Percentiles rank a stretch among this genome's conserved stretches.
These are phyloP conservation scores for Paramecium caudatum DNA, from an alignment of 73 alveolate genomes.

Conservation along the genomic window DNA sequence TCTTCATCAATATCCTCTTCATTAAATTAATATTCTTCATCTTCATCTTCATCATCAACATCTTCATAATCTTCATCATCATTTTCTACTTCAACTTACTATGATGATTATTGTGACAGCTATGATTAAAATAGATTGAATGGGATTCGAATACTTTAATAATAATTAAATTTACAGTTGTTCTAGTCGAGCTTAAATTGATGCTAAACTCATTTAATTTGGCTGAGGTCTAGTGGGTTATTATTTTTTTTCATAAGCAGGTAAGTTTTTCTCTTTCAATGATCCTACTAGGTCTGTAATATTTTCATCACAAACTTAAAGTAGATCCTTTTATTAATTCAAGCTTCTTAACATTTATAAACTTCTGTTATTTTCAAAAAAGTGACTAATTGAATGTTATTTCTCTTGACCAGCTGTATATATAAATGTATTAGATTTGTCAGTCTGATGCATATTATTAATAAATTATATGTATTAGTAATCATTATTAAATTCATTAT, in stretches of 20 bases:
- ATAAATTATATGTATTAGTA: background rate
- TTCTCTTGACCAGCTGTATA: background rate
- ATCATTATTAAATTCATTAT: background rate
- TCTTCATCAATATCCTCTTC: background rate
- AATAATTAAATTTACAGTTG: no score
- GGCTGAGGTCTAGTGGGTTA: no score
- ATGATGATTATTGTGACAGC: no score
- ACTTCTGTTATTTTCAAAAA: background rate
- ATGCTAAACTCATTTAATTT: no score
- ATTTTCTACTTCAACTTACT: no score
- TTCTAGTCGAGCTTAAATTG: no score
- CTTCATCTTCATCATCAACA: no score
- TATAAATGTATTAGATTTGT: background rate
- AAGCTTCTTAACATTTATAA: background rate
- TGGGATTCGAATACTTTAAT: no score
- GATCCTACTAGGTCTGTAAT: background rate
- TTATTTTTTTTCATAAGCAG: no score
- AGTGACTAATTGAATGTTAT: background rate
- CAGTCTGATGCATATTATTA: background rate
- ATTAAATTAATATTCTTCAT: background rate
- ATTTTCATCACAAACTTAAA: constrained; percentile 3
- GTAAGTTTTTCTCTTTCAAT: background rate
- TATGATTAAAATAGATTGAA: no score
- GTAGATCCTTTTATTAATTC: background rate
- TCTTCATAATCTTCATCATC: no score